phyloP scores from a whole-genome alignment of 2,329 filamentous ascomycete species.

The Pseudocercospora eumusae region DNA sequence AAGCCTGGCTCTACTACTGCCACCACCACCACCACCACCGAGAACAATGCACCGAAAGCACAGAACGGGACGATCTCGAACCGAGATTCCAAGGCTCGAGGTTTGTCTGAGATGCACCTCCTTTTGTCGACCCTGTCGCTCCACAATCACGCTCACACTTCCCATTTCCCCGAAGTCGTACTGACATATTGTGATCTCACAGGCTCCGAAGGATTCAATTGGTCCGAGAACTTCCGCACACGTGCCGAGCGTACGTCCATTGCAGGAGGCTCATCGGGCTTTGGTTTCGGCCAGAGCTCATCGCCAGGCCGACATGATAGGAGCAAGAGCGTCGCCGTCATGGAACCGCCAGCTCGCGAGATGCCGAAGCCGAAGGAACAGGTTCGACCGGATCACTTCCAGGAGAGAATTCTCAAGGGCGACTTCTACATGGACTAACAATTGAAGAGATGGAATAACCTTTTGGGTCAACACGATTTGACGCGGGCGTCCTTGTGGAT shows the following conservation, averaged over 20 bases:
- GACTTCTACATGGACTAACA: slow-evolving; percentile 88
- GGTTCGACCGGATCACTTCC: slow-evolving; percentile 77
- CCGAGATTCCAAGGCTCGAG: slow-evolving; percentile 59
- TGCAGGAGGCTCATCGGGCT: slow-evolving; percentile 59
- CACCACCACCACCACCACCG: slow-evolving; percentile 26
- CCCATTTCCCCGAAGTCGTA: slow-evolving; percentile 5
- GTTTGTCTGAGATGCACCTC: slow-evolving; percentile 52
- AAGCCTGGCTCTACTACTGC: slow-evolving; percentile 37
- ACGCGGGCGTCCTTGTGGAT: not conserved
- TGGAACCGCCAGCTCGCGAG: slow-evolving; percentile 55
- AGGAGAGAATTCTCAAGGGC: slow-evolving; percentile 94
- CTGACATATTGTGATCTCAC: slow-evolving; percentile 53
- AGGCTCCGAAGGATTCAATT: slow-evolving; percentile 87
- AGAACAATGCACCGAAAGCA: slow-evolving; percentile 28
- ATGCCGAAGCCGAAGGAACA: slow-evolving; percentile 61
- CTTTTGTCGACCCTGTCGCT: slow-evolving; percentile 15
- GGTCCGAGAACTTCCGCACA: slow-evolving; percentile 91
- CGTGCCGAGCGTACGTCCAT: slow-evolving; percentile 73
- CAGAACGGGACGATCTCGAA: slow-evolving; percentile 50
- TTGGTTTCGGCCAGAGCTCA: slow-evolving; percentile 37
- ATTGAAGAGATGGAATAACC: not conserved
- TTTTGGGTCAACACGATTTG: not conserved
- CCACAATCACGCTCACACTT: slow-evolving; percentile 28
- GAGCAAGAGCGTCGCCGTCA: slow-evolving; percentile 66
- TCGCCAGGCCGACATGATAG: slow-evolving; percentile 59